Percentiles rank a stretch among this genome's conserved stretches.
Conservation (phyloP, 345 rosid species). For the Citrus australasica region DNA sequence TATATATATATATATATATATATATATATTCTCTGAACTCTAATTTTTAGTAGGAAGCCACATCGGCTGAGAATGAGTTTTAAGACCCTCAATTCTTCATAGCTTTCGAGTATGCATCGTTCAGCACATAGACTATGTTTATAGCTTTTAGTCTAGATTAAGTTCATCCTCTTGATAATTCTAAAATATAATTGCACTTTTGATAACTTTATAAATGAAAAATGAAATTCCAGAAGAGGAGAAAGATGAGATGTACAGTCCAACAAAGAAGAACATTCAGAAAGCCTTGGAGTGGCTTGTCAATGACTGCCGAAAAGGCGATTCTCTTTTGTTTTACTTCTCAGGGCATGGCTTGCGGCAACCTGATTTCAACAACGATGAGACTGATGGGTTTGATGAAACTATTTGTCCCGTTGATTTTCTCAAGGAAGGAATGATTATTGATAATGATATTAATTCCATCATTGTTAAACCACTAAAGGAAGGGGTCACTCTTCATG, state of each 20-base stretch:
- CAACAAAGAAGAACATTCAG: conserved; percentile 49
- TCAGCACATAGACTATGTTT: too few species aligned
- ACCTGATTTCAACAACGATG: conserved; percentile 40
- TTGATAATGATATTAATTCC: conserved; percentile 42
- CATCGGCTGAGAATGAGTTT: too few species aligned
- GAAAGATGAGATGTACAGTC: conserved; percentile 7
- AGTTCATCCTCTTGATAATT: too few species aligned
- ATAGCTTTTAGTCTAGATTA: too few species aligned
- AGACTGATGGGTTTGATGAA: conserved; percentile 58
- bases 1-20: too few species aligned
- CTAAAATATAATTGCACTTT: too few species aligned
- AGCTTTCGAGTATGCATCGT: too few species aligned
- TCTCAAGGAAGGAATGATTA: conserved; percentile 40
- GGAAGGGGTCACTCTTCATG: conserved; percentile 50
- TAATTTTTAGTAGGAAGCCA: too few species aligned
- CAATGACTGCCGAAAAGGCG: conserved; percentile 30
- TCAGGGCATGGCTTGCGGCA: conserved; percentile 58
- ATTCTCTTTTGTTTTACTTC: conserved; percentile 55
- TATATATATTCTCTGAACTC: too few species aligned
- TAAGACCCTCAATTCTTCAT: too few species aligned
- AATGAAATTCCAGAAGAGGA: conserved; percentile 35
- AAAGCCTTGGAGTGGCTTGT: conserved; percentile 49
- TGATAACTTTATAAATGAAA: not conserved
- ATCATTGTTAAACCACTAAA: conserved; percentile 44
- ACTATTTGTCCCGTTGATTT: conserved; percentile 58